Evolutionary conservation across 2,329 filamentous ascomycete species (phyloP).

Genomic region (Pestalotiopsis sp.): DNA sequence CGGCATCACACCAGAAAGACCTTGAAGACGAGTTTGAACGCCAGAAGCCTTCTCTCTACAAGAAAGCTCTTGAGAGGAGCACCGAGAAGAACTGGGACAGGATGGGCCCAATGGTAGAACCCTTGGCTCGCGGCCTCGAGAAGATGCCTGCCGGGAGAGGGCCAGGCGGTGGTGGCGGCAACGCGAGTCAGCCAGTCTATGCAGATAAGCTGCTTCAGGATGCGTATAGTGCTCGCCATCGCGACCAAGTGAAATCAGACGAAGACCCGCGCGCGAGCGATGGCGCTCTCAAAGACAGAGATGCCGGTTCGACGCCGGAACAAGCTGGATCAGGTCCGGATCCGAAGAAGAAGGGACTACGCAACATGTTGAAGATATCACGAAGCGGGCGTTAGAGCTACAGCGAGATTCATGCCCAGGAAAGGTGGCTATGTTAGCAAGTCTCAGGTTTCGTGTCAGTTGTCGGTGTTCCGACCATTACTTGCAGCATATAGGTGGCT

Average conservation of each 20-base stretch:
- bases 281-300: slow-evolving; percentile 13
- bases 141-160: slow-evolving; percentile 41
- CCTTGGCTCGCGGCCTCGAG: slow-evolving; percentile 48
- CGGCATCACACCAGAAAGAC: slow-evolving; percentile 48
- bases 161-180: slow-evolving; percentile 12
- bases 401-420: neutral
- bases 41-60: slow-evolving; percentile 48
- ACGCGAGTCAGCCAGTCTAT: slow-evolving; percentile 12
- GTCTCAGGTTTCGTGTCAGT: neutral
- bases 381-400: slow-evolving; percentile 12
- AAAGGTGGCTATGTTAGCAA: neutral
- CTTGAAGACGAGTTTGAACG: slow-evolving; percentile 53
- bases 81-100: slow-evolving; percentile 43
- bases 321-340: neutral
- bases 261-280: slow-evolving; percentile 23
- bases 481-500: neutral
- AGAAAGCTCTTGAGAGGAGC: slow-evolving; percentile 42
- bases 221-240: slow-evolving; percentile 22
- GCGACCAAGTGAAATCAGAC: slow-evolving; percentile 27
- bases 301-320: slow-evolving; percentile 15
- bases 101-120: slow-evolving; percentile 50
- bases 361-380: slow-evolving; percentile 13
- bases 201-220: slow-evolving; percentile 15
- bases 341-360: slow-evolving; percentile 9
- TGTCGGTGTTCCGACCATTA: slow-evolving; percentile 1